Evolutionary conservation across 176 grass and related monocot species (phyloP).

Genomic region (Musa acuminata): DNA sequence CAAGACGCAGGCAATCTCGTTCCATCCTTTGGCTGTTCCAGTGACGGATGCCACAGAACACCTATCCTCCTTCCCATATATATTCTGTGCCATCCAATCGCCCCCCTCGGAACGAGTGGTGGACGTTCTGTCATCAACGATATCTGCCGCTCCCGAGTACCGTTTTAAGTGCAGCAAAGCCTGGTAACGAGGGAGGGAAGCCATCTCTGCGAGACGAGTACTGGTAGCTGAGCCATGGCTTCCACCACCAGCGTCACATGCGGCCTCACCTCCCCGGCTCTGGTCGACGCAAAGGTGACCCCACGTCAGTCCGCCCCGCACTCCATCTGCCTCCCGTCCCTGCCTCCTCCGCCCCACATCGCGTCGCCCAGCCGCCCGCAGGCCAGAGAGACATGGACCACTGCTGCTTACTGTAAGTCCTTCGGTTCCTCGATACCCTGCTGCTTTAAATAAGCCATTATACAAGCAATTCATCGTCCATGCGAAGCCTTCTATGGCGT

Average conservation of each 20-base stretch:
- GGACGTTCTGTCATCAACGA: not conserved
- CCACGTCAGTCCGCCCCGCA: slow-evolving; percentile 27
- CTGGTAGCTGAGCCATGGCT: slow-evolving; percentile 8
- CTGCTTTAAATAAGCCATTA: not conserved
- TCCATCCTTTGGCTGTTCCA: not conserved
- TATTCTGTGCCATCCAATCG: not conserved
- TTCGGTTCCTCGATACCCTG: not conserved
- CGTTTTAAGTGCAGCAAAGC: not conserved
- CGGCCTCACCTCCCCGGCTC: slow-evolving; percentile 18
- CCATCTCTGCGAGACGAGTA: not conserved
- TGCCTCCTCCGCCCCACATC: slow-evolving; percentile 34
- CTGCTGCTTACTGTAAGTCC: slow-evolving; percentile 50
- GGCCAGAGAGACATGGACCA: slow-evolving; percentile 2
- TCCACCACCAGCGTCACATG: slow-evolving; percentile 32
- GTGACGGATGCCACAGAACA: not conserved
- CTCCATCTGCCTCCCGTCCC: slow-evolving; percentile 39
- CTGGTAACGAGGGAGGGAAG: too few species aligned
- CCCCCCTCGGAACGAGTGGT: slow-evolving; percentile 35
- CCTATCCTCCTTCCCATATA: not conserved
- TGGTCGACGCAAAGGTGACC: slow-evolving; percentile 28
- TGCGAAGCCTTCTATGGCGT: too few species aligned
- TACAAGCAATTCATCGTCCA: too few species aligned
- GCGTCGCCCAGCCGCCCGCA: slow-evolving; percentile 41
- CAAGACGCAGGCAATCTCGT: not conserved
- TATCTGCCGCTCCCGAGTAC: not conserved